Percentiles rank a stretch among this genome's conserved stretches.
Conservation (phyloP, 495 filamentous ascomycete genomes). For the Penicillium cinerascens region DNA sequence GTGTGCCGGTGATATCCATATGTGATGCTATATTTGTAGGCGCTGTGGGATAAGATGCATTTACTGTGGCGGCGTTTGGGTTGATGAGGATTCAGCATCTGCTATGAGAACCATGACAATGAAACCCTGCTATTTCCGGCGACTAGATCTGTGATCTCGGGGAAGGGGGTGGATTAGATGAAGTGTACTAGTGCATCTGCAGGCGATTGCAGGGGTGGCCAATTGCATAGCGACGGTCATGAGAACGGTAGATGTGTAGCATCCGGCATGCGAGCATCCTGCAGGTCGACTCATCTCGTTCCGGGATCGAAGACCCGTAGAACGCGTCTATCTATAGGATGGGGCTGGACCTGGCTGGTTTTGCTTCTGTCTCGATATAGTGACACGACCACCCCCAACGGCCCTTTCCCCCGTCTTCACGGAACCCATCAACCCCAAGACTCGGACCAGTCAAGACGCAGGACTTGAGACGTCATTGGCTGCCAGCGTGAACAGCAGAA, state of each 20-base stretch:
- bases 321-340: too few species aligned
- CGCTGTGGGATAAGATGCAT: not conserved
- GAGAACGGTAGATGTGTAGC: not conserved
- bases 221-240: not conserved
- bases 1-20: conserved; percentile 33
- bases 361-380: too few species aligned
- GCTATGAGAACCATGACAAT: not conserved
- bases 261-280: not conserved
- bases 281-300: not conserved
- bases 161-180: not conserved
- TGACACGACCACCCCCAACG: not conserved
- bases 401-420: not conserved
- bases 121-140: not conserved
- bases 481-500: conserved; percentile 2
- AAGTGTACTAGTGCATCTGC: not conserved
- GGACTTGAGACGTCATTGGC: not conserved
- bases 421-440: not conserved
- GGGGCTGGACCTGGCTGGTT: too few species aligned
- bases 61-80: not conserved
- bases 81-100: not conserved
- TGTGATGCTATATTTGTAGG: not conserved
- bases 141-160: not conserved
- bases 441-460: not conserved
- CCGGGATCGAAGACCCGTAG: too few species aligned
- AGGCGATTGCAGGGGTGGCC: not conserved